Evolutionary conservation across 257 asterid genomes (phyloP).

Genomic region (Leonotis leonurus): DNA sequence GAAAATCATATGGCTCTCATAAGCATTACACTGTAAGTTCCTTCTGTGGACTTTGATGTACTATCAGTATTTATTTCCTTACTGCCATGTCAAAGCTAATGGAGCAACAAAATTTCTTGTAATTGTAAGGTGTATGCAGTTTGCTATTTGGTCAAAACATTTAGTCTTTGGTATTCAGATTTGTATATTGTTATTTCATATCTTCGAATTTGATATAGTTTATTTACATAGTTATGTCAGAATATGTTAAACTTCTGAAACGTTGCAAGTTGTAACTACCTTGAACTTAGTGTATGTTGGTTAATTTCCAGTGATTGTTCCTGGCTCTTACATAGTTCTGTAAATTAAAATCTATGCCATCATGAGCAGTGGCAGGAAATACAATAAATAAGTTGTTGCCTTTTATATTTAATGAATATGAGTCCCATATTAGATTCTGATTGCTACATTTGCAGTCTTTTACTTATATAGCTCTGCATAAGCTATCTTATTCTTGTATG

Average conservation of each 20-base stretch:
- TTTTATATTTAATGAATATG: background rate
- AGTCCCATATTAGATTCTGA: background rate
- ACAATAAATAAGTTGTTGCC: background rate
- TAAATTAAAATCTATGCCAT: background rate
- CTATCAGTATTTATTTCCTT: slow-evolving; percentile 1
- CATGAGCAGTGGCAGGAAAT: background rate
- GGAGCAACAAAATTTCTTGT: slow-evolving; percentile 1
- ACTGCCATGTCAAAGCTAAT: background rate
- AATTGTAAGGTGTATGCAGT: background rate
- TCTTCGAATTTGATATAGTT: too few species aligned
- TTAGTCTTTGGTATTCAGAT: background rate
- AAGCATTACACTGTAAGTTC: slow-evolving; percentile 73
- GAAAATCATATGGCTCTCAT: slow-evolving; percentile 85
- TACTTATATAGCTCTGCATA: background rate
- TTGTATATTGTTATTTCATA: too few species aligned
- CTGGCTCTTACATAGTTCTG: background rate
- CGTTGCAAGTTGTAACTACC: background rate
- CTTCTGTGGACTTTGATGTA: background rate
- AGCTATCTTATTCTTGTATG: background rate
- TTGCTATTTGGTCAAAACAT: background rate
- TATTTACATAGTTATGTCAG: too few species aligned
- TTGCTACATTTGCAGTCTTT: slow-evolving; percentile 1
- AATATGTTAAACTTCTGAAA: background rate
- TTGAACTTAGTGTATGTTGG: background rate
- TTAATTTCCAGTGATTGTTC: background rate